Base-by-base conservation (phyloP, 2,329 filamentous ascomycete genomes). In the Neocatenulostroma microsporum region DNA sequence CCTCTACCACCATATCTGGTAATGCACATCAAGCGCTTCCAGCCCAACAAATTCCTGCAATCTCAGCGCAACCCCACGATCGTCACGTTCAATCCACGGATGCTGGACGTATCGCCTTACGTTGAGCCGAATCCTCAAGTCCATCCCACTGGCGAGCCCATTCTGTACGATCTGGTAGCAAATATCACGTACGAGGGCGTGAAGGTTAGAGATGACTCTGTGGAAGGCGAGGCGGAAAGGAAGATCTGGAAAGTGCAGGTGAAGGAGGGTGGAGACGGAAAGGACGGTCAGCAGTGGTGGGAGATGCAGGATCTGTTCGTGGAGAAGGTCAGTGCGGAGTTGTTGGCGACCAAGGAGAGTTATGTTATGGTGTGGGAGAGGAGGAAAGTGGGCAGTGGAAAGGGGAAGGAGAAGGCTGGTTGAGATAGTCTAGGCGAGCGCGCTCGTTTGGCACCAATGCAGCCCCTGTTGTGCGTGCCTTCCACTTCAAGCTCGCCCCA, bases 281-380 rank as follows among this genome's bases (percentile, higher is more conserved):
- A 44, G 12, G 81, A 78, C 17, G 73, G 81, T 17, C 82, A 84
- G 21, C 83, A 93, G 58, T 98, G 91, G 91, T 76, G 93, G 36
- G 83, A 93, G 40, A 82, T 88, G 38, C 91, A 98, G 67, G 91
- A 98, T 66, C 60, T 98, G 48, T 95, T 82, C 58, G 89, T 98
- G 5, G 84, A 95, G 57, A 80, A 81, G 62, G 83, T 91, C 14
- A 82, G 89, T 62, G 84, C 77, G 45, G 89, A 98, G 68, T 74
- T 94, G 51, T 60, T 98, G 47, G 94, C 94, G 55, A 82, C 93
- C 0, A 86, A 89, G 35, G 91, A 98, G 71, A 84, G 84, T 38
- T 96, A 96, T 68, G 64, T 96, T 40, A 93, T 96, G 74, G 78
- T 98, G 28, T 96, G 91, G 91, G 91, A 96, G 68, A 73, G 83